Evolutionary conservation across 2,329 filamentous ascomycete genomes (phyloP), one percentile per base, ranked within the genome.

Genomic region (Colletotrichum graminicola): DNA sequence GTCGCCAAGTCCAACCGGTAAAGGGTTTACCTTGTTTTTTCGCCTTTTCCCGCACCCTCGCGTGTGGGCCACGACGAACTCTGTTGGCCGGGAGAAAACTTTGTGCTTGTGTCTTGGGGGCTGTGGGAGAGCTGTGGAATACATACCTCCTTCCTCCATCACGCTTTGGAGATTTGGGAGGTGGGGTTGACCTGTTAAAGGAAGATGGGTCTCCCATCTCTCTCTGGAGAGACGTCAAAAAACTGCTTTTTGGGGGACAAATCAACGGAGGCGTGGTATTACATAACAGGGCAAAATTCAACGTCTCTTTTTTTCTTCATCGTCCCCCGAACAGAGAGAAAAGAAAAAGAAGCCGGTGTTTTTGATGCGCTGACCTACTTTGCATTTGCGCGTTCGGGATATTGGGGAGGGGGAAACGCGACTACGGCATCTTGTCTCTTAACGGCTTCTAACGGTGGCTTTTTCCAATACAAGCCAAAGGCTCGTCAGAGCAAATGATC

Each of bases 1-100:
- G 96, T 99, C 82, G 96, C 96, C 88, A 99, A 99, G 94, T 94
- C 91, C 91, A 99, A 99, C 93, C 94, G 96, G 93, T 99, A 98
- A 95, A 95, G 78, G 82, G 77, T 79, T 80, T 81, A 77, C 76
- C 77, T 79, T 78, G 77, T 41, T 14, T 61, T 61, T 21, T 66
- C 45, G 45, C 45, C 45, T 47, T 47, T 47, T n/a, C 45, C 41
- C 49, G 67, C 61, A 71, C 47, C n/a, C 1, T 63, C 47, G 60
- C 45, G 54, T 70, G 64, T 64, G 71, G 71, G 75, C 76, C 73
- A 65, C 39, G 66, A 56, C 54, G 21, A 36, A 65, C 62, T 65
- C 52, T 57, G 36, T 54, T 41, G 62, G 62, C 49, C 55, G 59
- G 64, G 52, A 32, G 49, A 43, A 26, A 23, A 57, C 65, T 68